Evolutionary conservation across 31 red algal species (phyloP), one percentile per base, ranked within the genome.

Genomic region (Bonnemaisonia californica): DNA sequence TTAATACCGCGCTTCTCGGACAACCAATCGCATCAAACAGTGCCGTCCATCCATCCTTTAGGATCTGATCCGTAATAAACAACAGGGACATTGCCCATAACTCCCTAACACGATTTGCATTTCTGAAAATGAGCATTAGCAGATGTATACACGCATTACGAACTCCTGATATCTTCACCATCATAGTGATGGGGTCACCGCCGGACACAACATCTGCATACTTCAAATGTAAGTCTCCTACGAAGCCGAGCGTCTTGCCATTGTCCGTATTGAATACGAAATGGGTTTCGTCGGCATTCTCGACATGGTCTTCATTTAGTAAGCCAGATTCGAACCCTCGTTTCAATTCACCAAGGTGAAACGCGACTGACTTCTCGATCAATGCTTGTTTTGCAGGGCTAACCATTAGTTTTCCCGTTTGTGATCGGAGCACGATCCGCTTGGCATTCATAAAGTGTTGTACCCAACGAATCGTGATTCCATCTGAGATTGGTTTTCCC

Each of bases 111-210:
- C 38, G 18, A 31, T 67, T 13, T 7, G 41, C 22, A 65, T 70
- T 82, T 69, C 69, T 28, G 60, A 82, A 69, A 28, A 82, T 82
- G 21, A 45, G 30, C 29, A 82, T 27, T 0, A 54, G 62, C 0
- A 29, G 9, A 0, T 70, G 8, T 0, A 82, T 68, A 32, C 0
- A 2, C 0, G 62, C 62, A 0, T 79, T 60, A 13, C 4, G 4
- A 0, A 16, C 75, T 1, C 0, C 75, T 62, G 55, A 28, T 34
- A 82, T 45, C 11, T 34, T 21, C 34, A 68, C 62, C 59, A 82
- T 82, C 78, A 82, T 82, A 13, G 59, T 70, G 1, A 69, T 51
- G 4, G 22, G 35, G 16, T 69, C 62, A 68, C 13, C 1, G n/a
- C n/a, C n/a, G n/a, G n/a, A n/a, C n/a, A n/a, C n/a, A n/a, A n/a